Conservation (phyloP, 331 rosid species). For the Erythrophleum ivorense region DNA sequence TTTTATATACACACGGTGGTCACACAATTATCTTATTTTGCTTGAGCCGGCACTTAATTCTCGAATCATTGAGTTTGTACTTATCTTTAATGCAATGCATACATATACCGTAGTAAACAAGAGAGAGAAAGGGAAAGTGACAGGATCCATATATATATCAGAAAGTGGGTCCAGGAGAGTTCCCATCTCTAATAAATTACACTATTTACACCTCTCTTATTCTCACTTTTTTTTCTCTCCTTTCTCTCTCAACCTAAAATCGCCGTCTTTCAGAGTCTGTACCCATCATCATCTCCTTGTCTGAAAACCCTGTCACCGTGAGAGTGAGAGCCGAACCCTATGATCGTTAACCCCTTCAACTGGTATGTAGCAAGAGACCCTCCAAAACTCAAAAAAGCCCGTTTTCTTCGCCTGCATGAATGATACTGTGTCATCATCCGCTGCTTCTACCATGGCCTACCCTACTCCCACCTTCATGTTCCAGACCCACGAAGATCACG, state of each 20-base stretch:
- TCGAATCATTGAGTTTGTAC: constrained; percentile 42
- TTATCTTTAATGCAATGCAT: constrained; percentile 24
- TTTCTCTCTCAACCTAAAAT: constrained; percentile 55
- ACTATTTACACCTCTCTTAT: constrained; percentile 29
- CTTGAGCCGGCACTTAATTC: background rate
- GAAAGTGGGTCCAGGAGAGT: constrained; percentile 45
- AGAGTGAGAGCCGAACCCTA: constrained; percentile 78
- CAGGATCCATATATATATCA: constrained; percentile 4
- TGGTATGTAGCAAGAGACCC: background rate
- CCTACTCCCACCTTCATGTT: constrained; percentile 78
- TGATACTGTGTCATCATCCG: constrained; percentile 16
- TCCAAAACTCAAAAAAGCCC: background rate
- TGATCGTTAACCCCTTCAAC: constrained; percentile 43
- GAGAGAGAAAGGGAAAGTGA: background rate
- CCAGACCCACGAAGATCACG: constrained; percentile 62
- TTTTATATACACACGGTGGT: no score
- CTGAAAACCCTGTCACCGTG: constrained; percentile 76
- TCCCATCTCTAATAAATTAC: constrained; percentile 33
- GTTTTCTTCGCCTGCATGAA: constrained; percentile 41
- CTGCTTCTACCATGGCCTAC: constrained; percentile 54
- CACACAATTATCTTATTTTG: background rate
- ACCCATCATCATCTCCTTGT: constrained; percentile 54
- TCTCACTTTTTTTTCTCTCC: constrained; percentile 5
- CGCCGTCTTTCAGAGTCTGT: constrained; percentile 69
- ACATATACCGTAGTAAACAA: background rate